Conservation (phyloP, 805 yeast species). For the Kregervanrija fluxuum region DNA sequence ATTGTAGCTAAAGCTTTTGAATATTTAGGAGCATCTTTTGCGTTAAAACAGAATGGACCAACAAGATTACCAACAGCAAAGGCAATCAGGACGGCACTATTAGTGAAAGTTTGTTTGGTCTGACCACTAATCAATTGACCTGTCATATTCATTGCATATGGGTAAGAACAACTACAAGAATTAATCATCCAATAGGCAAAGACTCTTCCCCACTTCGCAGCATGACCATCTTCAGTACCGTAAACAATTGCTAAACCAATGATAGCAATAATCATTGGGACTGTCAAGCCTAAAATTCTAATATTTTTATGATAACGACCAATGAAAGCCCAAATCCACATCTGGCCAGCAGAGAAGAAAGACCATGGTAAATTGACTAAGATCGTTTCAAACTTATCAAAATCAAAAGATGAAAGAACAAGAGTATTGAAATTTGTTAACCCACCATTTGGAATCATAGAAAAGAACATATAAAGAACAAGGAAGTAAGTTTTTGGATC, state of each 20-base stretch:
- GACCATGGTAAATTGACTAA: constrained; percentile 4
- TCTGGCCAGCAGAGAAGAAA: constrained; percentile 20
- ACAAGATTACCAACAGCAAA: constrained; percentile 47
- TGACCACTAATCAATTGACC: constrained; percentile 40
- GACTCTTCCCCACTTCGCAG: constrained; percentile 24
- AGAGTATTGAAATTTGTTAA: constrained; percentile 22
- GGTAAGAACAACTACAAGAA: constrained; percentile 16
- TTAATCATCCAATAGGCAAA: constrained; percentile 28
- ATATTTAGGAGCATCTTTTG: constrained; percentile 37
- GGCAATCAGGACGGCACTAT: constrained; percentile 35
- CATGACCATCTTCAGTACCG: constrained; percentile 19
- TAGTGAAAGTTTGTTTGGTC: constrained; percentile 41
- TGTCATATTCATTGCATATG: constrained; percentile 20
- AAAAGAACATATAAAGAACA: constrained; percentile 17
- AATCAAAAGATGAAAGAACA: constrained; percentile 13
- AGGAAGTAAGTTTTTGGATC: constrained; percentile 15
- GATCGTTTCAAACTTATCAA: constrained; percentile 2
- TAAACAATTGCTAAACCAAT: constrained; percentile 21
- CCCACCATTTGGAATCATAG: constrained; percentile 27
- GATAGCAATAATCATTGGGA: constrained; percentile 20
- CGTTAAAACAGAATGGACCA: constrained; percentile 44
- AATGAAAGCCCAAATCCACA: constrained; percentile 13
- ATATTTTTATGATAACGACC: constrained; percentile 13
- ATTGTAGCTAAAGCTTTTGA: constrained; percentile 30
- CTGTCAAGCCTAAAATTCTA: constrained; percentile 17